A percentile compares a stretch with the other conserved stretches of the same genome.
Conservation (phyloP, 2,329 filamentous ascomycete genomes). For the Xylariomycetidae sp. region DNA sequence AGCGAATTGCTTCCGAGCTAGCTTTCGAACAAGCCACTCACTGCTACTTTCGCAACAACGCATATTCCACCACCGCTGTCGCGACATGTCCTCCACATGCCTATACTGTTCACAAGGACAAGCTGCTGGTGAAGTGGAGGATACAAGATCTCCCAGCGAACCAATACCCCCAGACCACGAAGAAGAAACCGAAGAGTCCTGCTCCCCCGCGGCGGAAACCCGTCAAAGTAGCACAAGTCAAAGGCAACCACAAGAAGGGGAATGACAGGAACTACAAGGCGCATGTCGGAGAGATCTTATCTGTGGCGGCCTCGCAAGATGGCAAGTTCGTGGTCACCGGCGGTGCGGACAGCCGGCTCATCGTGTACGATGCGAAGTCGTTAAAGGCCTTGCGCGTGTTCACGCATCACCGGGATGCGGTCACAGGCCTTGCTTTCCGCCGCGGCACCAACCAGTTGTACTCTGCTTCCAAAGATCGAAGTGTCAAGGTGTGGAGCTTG, state of each 20-base stretch:
- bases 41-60: slow-evolving; percentile 71
- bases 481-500: slow-evolving; percentile 91
- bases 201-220: slow-evolving; percentile 57
- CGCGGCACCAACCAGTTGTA: slow-evolving; percentile 88
- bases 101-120: slow-evolving; percentile 85
- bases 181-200: slow-evolving; percentile 52
- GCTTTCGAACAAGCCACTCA: slow-evolving; percentile 62
- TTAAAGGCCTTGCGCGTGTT: slow-evolving; percentile 78
- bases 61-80: slow-evolving; percentile 73
- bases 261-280: slow-evolving; percentile 64
- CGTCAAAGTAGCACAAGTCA: slow-evolving; percentile 55
- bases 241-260: slow-evolving; percentile 53
- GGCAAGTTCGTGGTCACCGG: slow-evolving; percentile 90
- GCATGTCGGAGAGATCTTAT: slow-evolving; percentile 74
- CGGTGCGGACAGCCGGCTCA: slow-evolving; percentile 74
- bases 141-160: slow-evolving; percentile 60
- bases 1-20: slow-evolving; percentile 68
- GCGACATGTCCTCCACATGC: slow-evolving; percentile 63
- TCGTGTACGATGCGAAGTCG: slow-evolving; percentile 80
- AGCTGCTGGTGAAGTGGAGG: slow-evolving; percentile 83
- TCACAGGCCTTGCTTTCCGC: slow-evolving; percentile 77
- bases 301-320: slow-evolving; percentile 80
- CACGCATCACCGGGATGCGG: slow-evolving; percentile 82
- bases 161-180: slow-evolving; percentile 54
- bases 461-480: slow-evolving; percentile 83